phyloP scores from a whole-genome alignment of 345 rosid species.

The Acer negundo region DNA sequence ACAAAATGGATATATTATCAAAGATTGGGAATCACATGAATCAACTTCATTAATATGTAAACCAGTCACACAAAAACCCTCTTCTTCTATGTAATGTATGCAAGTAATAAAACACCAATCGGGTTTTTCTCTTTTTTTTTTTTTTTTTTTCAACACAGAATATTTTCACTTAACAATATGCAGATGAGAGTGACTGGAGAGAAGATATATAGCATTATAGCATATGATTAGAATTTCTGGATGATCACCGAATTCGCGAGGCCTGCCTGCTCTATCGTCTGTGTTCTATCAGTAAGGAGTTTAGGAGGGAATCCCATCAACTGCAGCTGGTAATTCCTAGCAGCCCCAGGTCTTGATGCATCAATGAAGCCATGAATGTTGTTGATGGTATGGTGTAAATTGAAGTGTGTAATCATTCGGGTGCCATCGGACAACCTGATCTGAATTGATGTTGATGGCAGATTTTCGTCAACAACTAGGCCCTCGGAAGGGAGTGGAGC shows the following conservation, averaged over 20 bases:
- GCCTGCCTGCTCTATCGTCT: slow-evolving; percentile 79
- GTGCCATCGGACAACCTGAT: slow-evolving; percentile 86
- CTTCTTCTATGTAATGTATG: slow-evolving; percentile 11
- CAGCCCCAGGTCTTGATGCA: slow-evolving; percentile 61
- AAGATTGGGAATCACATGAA: background rate
- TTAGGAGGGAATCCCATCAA: slow-evolving; percentile 98
- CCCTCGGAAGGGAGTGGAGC: slow-evolving; percentile 38
- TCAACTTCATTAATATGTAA: slow-evolving; percentile 18
- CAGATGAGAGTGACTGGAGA: background rate
- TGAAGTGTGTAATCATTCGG: slow-evolving; percentile 70
- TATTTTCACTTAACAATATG: slow-evolving; percentile 14
- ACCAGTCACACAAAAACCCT: slow-evolving; percentile 20
- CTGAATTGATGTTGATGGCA: slow-evolving; percentile 84
- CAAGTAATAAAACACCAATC: background rate
- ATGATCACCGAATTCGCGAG: slow-evolving; percentile 85
- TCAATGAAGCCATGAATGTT: slow-evolving; percentile 67
- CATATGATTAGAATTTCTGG: slow-evolving; percentile 63
- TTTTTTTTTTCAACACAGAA: background rate
- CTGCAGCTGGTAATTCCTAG: slow-evolving; percentile 68
- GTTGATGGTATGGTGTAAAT: slow-evolving; percentile 65
- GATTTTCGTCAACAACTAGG: slow-evolving; percentile 57
- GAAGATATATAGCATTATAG: background rate
- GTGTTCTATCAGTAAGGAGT: slow-evolving; percentile 56
- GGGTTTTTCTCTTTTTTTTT: background rate
- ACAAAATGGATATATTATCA: background rate